phyloP scores from a whole-genome alignment of 345 rosid genomes.

The Excoecaria agallocha region DNA sequence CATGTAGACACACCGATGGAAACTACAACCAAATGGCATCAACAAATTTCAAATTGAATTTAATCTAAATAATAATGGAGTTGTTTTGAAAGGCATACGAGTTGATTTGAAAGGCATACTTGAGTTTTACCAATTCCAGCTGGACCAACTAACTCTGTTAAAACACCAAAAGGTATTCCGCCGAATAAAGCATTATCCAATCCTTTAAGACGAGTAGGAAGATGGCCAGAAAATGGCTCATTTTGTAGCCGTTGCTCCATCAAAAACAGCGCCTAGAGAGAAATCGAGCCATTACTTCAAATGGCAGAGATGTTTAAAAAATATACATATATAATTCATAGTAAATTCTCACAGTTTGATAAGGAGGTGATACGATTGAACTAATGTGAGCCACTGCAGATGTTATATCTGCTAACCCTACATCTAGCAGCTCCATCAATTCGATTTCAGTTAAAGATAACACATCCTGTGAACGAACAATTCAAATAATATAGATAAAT shows the following conservation, averaged over 20 bases:
- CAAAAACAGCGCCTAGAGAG: slow-evolving; percentile 44
- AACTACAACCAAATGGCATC: neutral
- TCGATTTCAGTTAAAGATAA: slow-evolving; percentile 70
- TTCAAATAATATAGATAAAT: neutral
- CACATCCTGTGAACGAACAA: slow-evolving; percentile 49
- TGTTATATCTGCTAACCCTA: slow-evolving; percentile 51
- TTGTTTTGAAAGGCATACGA: slow-evolving; percentile 21
- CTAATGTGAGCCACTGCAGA: slow-evolving; percentile 58
- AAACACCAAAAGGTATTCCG: slow-evolving; percentile 81
- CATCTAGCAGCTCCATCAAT: slow-evolving; percentile 63
- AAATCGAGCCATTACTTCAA: slow-evolving; percentile 11
- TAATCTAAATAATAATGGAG: neutral
- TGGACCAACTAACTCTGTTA: slow-evolving; percentile 82
- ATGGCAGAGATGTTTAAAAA: neutral
- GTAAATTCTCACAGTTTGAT: slow-evolving; percentile 45
- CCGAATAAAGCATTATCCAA: slow-evolving; percentile 70
- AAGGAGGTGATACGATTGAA: slow-evolving; percentile 57
- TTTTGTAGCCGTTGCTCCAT: slow-evolving; percentile 45
- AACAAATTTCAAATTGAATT: neutral
- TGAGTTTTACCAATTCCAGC: slow-evolving; percentile 92
- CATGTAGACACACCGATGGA: neutral
- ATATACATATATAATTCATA: neutral
- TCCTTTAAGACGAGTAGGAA: slow-evolving; percentile 69
- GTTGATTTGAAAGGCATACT: slow-evolving; percentile 22
- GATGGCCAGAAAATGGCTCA: slow-evolving; percentile 60